Percentiles rank a stretch among this genome's conserved stretches.
Evolutionary conservation across 164 flowering plant species (phyloP).

Genomic region (Umbellularia californica): DNA sequence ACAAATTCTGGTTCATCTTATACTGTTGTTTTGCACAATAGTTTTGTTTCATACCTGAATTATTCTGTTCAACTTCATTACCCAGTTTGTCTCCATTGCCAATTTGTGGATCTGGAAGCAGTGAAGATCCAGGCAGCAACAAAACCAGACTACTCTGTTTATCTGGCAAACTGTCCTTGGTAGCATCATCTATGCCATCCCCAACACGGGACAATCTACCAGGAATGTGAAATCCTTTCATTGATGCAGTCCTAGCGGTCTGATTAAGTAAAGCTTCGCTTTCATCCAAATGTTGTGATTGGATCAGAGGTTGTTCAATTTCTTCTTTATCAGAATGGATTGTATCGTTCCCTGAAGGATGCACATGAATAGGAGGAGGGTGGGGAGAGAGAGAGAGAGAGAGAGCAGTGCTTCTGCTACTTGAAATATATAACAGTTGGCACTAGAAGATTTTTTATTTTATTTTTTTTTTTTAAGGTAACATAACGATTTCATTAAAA

Average conservation of each 20-base stretch:
- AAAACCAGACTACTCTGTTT: conserved; percentile 5
- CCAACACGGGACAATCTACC: background rate
- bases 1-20: background rate
- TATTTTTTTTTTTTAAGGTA: no score
- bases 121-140: conserved; percentile 1
- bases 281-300: background rate
- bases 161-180: background rate
- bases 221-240: background rate
- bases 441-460: background rate
- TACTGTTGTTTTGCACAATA: no score
- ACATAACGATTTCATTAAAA: no score
- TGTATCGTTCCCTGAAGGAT: conserved; percentile 10
- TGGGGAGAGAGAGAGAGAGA: background rate
- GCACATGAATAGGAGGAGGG: no score
- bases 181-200: background rate
- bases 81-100: background rate
- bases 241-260: background rate
- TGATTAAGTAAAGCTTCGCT: background rate
- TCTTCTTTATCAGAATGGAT: conserved; percentile 3
- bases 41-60: conserved; percentile 7
- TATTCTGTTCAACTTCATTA: conserved; percentile 1
- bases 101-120: conserved; percentile 2
- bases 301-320: background rate
- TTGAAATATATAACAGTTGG: background rate
- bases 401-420: background rate